phyloP scores from a whole-genome alignment of 441 rosid genomes.

The Euphorbia corollata region DNA sequence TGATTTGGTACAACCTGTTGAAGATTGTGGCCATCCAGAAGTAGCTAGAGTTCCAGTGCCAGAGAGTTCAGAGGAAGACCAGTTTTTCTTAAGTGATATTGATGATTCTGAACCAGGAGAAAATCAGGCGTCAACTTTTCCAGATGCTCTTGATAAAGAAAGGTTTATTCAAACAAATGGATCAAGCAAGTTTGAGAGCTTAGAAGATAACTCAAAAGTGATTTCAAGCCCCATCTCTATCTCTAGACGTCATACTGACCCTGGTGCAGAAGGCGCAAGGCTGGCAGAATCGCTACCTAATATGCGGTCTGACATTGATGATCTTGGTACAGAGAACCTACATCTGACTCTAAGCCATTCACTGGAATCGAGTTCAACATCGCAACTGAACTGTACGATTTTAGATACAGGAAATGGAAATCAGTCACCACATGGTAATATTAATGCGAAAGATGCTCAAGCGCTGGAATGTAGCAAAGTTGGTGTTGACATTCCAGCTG shows the following conservation, averaged over 20 bases:
- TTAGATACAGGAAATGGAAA: slow-evolving; percentile 27
- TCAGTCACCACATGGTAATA: slow-evolving; percentile 27
- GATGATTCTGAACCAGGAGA: slow-evolving; percentile 33
- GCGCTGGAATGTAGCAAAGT: slow-evolving; percentile 28
- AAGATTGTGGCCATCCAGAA: slow-evolving; percentile 24
- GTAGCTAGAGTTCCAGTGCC: slow-evolving; percentile 28
- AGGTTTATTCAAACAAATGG: slow-evolving; percentile 22
- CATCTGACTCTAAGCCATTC: slow-evolving; percentile 56
- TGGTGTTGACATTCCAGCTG: slow-evolving; percentile 32
- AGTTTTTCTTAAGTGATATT: slow-evolving; percentile 67
- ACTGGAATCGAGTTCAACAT: slow-evolving; percentile 38
- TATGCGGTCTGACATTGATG: slow-evolving; percentile 33
- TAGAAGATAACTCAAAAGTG: slow-evolving; percentile 23
- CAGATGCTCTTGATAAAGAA: slow-evolving; percentile 26
- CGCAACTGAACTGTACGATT: slow-evolving; percentile 33
- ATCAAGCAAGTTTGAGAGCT: slow-evolving; percentile 24
- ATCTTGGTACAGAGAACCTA: slow-evolving; percentile 26
- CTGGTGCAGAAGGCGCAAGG: slow-evolving; percentile 32
- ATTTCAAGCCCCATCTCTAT: slow-evolving; percentile 49
- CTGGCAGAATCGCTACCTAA: slow-evolving; percentile 64
- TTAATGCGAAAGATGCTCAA: slow-evolving; percentile 22
- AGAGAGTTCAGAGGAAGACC: slow-evolving; percentile 63
- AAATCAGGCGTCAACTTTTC: slow-evolving; percentile 20
- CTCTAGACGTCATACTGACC: slow-evolving; percentile 26
- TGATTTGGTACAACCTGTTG: slow-evolving; percentile 23